These are phyloP conservation scores for Neobulgaria alba DNA, from an alignment of 2,329 filamentous ascomycete species.

Conservation along the genomic window DNA sequence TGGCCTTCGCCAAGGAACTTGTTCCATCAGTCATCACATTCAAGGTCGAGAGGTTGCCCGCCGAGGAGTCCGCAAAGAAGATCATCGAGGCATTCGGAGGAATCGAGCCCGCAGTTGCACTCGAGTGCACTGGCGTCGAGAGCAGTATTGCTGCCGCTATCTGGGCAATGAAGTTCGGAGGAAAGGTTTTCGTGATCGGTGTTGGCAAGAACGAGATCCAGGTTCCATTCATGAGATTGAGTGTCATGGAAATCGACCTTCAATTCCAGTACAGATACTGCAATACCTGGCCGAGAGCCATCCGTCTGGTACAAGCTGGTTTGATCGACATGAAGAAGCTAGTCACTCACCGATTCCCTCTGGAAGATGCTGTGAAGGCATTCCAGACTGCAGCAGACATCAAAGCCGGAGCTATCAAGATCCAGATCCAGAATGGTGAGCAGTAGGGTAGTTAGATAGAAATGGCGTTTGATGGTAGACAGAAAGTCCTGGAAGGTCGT, in stretches of 20 bases:
- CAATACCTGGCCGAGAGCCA: constrained; percentile 94
- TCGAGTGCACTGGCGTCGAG: constrained; percentile 95
- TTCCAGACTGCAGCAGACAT: constrained; percentile 84
- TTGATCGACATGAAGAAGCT: constrained; percentile 73
- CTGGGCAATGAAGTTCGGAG: constrained; percentile 87
- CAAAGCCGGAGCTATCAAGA: constrained; percentile 94
- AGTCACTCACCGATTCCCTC: constrained; percentile 77
- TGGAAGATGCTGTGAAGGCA: constrained; percentile 82
- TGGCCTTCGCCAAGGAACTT: constrained; percentile 77
- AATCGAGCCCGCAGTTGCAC: constrained; percentile 68
- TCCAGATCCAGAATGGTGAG: constrained; percentile 69
- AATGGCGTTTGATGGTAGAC: constrained; percentile 1
- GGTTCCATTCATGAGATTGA: constrained; percentile 90
- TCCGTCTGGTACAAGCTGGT: constrained; percentile 75
- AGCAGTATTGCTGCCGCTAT: constrained; percentile 79
- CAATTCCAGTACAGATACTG: constrained; percentile 95
- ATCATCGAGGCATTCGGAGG: constrained; percentile 66
- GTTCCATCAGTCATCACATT: constrained; percentile 74
- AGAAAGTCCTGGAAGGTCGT: too few relatives aligned
- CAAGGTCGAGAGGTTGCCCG: constrained; percentile 58
- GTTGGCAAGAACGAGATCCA: constrained; percentile 93
- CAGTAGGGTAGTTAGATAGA: constrained; percentile 1
- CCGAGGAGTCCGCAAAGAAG: constrained; percentile 62
- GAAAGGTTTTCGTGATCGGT: constrained; percentile 94
- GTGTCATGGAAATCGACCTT: constrained; percentile 84